Evolutionary conservation across 306 rosid species (phyloP), one percentile per base, ranked within the genome.

Genomic region (Ziziphus jujuba): DNA sequence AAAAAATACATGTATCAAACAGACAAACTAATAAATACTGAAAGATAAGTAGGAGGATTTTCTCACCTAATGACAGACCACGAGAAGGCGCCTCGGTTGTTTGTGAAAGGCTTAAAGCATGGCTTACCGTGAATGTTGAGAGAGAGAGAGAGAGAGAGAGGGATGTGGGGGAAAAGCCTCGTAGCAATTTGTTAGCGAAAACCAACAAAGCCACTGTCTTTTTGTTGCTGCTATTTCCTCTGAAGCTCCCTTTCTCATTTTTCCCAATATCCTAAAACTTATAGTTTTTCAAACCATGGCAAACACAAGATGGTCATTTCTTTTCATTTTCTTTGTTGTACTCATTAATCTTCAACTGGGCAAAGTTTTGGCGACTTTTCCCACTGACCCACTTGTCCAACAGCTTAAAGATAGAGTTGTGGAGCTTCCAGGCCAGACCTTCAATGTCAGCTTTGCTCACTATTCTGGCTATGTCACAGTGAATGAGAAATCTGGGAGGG

Each of bases 391-490:
- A 23, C 69, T 77, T 74, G 66, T 21, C 54, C 84, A 79, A 50
- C 87, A 88, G 76, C n/a, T 10, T 4, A 65, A 67, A 36, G 95
- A 88, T 65, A 72, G 53, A 74, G 80, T 88, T 48, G 44, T 2
- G 2, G 17, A 28, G 63, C 87, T 88, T 7, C 91, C 91, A 0
- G 95, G 95, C 9, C 95, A 85, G 63, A 70, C 7, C 33, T 88
- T 88, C 66, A 53, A 73, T 31, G 51, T 85, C 62, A 72, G 72
- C 52, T 88, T 85, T 38, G 67, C 63, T 2, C 95, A 88, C 61
- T 83, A 83, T 57, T 45, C 95, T 79, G 91, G 95, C 8, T 88
- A 83, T 80, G 66, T 85, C 53, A 83, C 82, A 0, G 89, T 88
- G 40, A 77, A 85, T n/a, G 70, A 81, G 60, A 69, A 81, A 15